phyloP scores from a whole-genome alignment of 2,329 filamentous ascomycete genomes.

The Botryotinia narcissicola region DNA sequence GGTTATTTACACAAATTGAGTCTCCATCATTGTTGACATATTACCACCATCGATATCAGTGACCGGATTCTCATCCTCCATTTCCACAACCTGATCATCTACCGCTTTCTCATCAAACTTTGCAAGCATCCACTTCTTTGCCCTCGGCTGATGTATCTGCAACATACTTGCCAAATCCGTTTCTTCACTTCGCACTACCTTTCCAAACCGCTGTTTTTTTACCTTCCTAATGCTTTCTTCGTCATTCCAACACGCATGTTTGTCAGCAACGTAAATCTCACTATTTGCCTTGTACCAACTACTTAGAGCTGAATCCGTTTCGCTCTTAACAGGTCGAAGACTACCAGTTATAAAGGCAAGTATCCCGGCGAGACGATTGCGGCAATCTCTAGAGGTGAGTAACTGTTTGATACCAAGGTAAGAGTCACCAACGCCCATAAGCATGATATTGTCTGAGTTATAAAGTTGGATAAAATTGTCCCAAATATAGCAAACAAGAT shows the following conservation, averaged over 20 bases:
- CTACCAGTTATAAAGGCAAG: constrained; percentile 79
- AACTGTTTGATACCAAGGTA: constrained; percentile 81
- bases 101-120: constrained; percentile 23
- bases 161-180: constrained; percentile 56
- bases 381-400: constrained; percentile 71
- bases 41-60: background rate
- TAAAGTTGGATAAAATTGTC: constrained; percentile 91
- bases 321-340: constrained; percentile 75
- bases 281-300: constrained; percentile 84
- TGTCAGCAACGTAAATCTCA: constrained; percentile 70
- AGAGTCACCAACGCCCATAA: constrained; percentile 87
- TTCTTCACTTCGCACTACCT: constrained; percentile 52
- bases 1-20: background rate
- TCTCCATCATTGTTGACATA: background rate
- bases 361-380: constrained; percentile 65
- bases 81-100: constrained; percentile 24
- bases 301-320: constrained; percentile 68
- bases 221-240: constrained; percentile 59
- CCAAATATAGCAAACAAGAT: constrained; percentile 86
- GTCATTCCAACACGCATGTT: constrained; percentile 74
- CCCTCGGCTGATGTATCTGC: constrained; percentile 51
- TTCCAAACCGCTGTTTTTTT: constrained; percentile 58
- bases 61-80: constrained; percentile 4
- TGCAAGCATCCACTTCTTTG: constrained; percentile 49
- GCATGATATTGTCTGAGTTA: constrained; percentile 66